Evolutionary conservation across 345 rosid species (phyloP).

Genomic region (Citrus cavaleriei): DNA sequence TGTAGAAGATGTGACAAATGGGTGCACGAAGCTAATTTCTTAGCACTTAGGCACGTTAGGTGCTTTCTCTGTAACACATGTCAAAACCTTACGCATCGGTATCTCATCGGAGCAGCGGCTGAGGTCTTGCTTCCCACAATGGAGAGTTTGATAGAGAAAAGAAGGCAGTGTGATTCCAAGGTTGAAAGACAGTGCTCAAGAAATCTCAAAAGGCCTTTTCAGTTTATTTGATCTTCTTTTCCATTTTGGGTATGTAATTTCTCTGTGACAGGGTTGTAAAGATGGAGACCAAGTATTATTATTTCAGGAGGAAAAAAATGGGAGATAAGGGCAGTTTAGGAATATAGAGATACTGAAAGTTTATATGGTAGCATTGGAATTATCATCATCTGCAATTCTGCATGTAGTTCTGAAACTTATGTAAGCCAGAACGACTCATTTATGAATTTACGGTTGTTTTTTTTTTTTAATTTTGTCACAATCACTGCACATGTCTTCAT

Average conservation of each 20-base stretch:
- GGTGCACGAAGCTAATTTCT: constrained; percentile 82
- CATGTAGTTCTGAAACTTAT: neutral
- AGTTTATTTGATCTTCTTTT: constrained; percentile 49
- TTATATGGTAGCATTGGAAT: neutral
- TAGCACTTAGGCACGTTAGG: constrained; percentile 72
- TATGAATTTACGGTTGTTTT: neutral
- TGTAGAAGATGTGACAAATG: constrained; percentile 64
- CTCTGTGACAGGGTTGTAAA: neutral
- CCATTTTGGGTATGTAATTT: neutral
- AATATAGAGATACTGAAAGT: neutral
- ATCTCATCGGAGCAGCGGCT: constrained; percentile 45
- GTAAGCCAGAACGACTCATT: constrained; percentile 1
- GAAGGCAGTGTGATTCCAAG: constrained; percentile 24
- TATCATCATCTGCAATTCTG: neutral
- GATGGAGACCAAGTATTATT: too few relatives aligned
- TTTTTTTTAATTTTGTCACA: neutral
- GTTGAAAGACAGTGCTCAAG: constrained; percentile 20
- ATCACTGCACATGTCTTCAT: neutral
- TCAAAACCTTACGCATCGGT: constrained; percentile 54
- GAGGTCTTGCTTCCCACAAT: constrained; percentile 39
- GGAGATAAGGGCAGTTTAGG: neutral
- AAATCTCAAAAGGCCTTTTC: constrained; percentile 38
- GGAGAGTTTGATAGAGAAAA: constrained; percentile 23
- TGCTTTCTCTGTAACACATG: constrained; percentile 66
- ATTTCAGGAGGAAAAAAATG: too few relatives aligned